Evolutionary conservation across 306 rosid genomes (phyloP).

Genomic region (Castanea crenata): DNA sequence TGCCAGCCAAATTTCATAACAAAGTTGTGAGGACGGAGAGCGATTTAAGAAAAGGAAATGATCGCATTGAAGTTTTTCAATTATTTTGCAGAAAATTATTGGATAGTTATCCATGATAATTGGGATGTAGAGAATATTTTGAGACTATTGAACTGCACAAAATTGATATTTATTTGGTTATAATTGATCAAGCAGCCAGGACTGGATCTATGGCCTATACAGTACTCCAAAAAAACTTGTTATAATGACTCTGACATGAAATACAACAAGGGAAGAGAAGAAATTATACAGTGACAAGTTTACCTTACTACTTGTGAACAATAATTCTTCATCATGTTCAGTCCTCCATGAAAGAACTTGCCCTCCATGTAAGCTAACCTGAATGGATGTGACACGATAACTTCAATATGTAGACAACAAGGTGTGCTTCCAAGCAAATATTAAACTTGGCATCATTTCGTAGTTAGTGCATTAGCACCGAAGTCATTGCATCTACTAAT

Average conservation of each 20-base stretch:
- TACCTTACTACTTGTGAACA: conserved; percentile 78
- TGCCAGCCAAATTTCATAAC: not conserved
- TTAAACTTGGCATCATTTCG: not conserved
- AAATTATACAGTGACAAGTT: not conserved
- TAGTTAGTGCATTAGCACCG: not conserved
- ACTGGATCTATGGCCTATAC: not conserved
- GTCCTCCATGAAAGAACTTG: conserved; percentile 90
- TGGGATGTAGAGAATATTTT: too few relatives aligned
- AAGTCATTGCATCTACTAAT: not conserved
- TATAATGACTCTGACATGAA: not conserved
- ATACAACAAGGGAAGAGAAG: not conserved
- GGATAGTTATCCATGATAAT: not conserved
- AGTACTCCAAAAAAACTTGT: not conserved
- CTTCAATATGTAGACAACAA: not conserved
- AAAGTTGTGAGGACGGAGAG: not conserved
- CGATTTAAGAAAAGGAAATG: not conserved
- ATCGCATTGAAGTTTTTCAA: not conserved
- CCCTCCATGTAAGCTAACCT: conserved; percentile 91
- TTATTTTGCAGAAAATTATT: not conserved
- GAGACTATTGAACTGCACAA: too few relatives aligned
- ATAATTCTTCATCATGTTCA: conserved; percentile 67
- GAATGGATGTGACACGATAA: conserved; percentile 15
- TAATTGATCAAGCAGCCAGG: not conserved
- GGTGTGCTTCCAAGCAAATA: conserved; percentile 1
- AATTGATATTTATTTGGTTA: not conserved